Conservation (phyloP, 352 stramenopile species). For the Globisporangium irregulare region DNA sequence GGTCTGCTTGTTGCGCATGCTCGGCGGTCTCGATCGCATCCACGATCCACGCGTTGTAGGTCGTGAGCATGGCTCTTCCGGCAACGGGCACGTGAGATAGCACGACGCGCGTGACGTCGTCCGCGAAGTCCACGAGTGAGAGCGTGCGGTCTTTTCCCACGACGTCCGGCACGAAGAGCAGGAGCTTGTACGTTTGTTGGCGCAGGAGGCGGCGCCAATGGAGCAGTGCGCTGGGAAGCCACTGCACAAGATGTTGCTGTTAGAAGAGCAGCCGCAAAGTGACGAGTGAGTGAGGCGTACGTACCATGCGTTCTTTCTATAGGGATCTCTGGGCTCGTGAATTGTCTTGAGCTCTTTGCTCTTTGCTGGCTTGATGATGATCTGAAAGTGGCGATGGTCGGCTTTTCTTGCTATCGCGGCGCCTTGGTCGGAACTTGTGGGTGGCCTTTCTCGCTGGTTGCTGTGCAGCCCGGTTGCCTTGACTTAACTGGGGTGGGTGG, state of each 20-base stretch:
- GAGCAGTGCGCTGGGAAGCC: slow-evolving; percentile 8
- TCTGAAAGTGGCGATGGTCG: not conserved
- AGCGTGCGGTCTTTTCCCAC: not conserved
- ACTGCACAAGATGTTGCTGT: not conserved
- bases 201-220: slow-evolving; percentile 13
- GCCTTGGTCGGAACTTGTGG: not conserved
- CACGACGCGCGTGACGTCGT: slow-evolving; percentile 3
- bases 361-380: not conserved
- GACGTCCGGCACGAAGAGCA: not conserved
- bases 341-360: not conserved
- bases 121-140: not conserved
- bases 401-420: not conserved
- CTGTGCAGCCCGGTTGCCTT: not conserved
- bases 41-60: slow-evolving; percentile 15
- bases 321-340: not conserved
- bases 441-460: not conserved
- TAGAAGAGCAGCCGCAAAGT: not conserved
- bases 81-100: slow-evolving; percentile 10
- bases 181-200: slow-evolving; percentile 1
- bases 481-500: no score
- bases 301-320: slow-evolving; percentile 15
- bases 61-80: slow-evolving; percentile 15
- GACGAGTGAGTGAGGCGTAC: not conserved
- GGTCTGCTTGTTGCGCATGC: not conserved
- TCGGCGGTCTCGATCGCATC: not conserved